Evolutionary conservation across 345 rosid species (phyloP).

Genomic region (Eutrema yunnanense): DNA sequence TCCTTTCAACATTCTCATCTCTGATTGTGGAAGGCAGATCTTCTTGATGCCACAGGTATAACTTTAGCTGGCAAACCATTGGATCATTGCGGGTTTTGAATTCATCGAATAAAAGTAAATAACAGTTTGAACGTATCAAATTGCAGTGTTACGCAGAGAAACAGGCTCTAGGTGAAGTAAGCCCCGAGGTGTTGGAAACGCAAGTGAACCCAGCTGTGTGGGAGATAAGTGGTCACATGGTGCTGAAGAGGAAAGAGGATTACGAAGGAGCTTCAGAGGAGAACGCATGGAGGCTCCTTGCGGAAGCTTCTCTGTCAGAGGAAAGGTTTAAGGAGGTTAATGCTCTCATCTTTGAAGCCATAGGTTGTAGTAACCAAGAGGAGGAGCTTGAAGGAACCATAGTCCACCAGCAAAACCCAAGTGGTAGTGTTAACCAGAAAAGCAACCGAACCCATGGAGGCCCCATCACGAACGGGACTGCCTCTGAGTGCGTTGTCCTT

Average conservation of each 20-base stretch:
- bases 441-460: conserved; percentile 33
- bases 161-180: conserved; percentile 97
- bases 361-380: conserved; percentile 24
- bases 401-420: conserved; percentile 26
- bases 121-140: background rate
- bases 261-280: conserved; percentile 88
- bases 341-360: conserved; percentile 66
- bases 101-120: background rate
- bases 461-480: conserved; percentile 43
- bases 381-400: conserved; percentile 12
- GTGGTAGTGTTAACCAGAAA: conserved; percentile 15
- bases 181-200: conserved; percentile 75
- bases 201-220: conserved; percentile 99
- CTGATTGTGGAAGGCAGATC: conserved; percentile 76
- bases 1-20: conserved; percentile 81
- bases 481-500: conserved; percentile 65
- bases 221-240: conserved; percentile 99
- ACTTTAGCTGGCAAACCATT: background rate
- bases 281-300: conserved; percentile 93
- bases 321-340: conserved; percentile 83
- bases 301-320: conserved; percentile 85
- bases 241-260: conserved; percentile 87
- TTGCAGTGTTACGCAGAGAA: conserved; percentile 95
- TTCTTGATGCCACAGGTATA: conserved; percentile 90
- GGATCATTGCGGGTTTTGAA: background rate